These are phyloP conservation scores for Botrytis pseudocinerea DNA, from an alignment of 2,329 filamentous ascomycete species.

Conservation along the genomic window DNA sequence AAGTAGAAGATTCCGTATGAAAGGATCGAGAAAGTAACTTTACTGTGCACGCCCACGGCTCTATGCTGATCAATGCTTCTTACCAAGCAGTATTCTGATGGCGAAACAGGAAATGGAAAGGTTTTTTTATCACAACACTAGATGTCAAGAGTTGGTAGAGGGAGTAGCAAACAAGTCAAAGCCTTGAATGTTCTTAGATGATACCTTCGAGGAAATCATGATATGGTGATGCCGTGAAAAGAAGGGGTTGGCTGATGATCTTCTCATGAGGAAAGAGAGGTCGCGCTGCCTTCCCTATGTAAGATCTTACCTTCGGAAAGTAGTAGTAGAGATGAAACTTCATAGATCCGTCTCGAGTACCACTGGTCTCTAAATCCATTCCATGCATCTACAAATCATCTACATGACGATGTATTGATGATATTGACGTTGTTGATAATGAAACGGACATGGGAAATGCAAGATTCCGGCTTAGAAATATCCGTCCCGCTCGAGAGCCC, in stretches of 20 bases:
- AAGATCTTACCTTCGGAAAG: not conserved
- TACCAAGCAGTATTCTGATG: not conserved
- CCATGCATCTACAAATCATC: not conserved
- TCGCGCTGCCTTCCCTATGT: not conserved
- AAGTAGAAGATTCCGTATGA: not conserved
- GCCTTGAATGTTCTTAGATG: not conserved
- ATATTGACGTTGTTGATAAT: not conserved
- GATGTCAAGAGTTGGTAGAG: not conserved
- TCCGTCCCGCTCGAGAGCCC: not conserved
- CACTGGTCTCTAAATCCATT: not conserved
- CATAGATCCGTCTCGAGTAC: not conserved
- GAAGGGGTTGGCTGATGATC: not conserved
- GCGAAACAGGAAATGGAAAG: not conserved
- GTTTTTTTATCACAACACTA: not conserved
- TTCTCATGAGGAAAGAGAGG: not conserved
- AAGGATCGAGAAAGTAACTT: not conserved
- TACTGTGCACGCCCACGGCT: not conserved
- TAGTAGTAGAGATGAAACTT: not conserved
- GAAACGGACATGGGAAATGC: not conserved
- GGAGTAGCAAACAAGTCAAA: not conserved
- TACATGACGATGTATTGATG: not conserved
- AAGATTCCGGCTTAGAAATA: conserved; percentile 6
- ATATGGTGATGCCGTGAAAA: not conserved
- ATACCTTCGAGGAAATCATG: not conserved
- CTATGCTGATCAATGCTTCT: not conserved